Base-by-base conservation (phyloP, 2,329 filamentous ascomycete genomes). In the Colletotrichum tamarilloi region DNA sequence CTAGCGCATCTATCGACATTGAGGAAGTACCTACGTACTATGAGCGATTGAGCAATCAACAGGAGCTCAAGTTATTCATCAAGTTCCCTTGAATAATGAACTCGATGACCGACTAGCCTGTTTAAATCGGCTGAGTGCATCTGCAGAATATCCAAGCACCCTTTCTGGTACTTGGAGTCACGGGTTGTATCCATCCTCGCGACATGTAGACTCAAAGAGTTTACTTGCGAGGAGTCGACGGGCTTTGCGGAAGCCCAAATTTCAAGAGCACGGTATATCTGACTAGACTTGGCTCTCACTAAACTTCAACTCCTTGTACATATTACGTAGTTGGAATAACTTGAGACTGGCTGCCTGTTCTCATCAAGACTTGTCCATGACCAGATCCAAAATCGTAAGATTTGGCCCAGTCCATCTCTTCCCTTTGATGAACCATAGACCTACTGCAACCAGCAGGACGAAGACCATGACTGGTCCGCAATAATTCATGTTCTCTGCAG, bases 381-480 rank as follows among this genome's bases (percentile, higher is more conserved):
- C 63, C 12, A 67, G 16, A 22, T 67, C 63, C 0, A 67, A 14
- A 26, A 67, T 58, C 1, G 63, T 58, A 3, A 67, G 53, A 9
- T 67, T 67, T 0, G 63, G 63, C 6, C 63, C 63, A 32, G 2
- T 46, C 63, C 63, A 67, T 4, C 38, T n/a, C 53, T 67, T 67
- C 9, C 11, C 63, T 1, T 53, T 26, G 4, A 67, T 0, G 19
- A 67, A 35, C 63, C 63, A 67, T 1, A 67, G 35, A 32, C 16
- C 1, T n/a, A 58, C 7, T 22, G 53, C 63, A 16, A 67, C 22
- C 1, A 59, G 0, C 14, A 67, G 12, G 5, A 59, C 63, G 16
- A 67, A 59, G 3, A 67, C 63, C 63, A 67, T 67, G 19, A 67
- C 63, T 24, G 63, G 63, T 0, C 63, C 63, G 14, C 63, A 67